Conservation (phyloP, 768 basidiomycete species). For the Chalciporus chontae region DNA sequence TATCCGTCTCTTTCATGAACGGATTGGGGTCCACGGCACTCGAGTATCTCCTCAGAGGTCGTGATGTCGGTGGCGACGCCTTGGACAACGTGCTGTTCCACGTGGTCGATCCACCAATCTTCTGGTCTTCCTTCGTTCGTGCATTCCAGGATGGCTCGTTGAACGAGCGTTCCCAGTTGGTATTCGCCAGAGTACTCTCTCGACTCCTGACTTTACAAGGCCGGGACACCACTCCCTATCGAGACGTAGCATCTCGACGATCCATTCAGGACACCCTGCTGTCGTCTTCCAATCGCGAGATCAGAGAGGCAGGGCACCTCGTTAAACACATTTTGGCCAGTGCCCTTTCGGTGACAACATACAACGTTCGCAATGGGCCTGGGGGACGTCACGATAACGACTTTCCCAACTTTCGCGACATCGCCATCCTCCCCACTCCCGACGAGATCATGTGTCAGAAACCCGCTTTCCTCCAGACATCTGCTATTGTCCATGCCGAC, state of each 20-base stretch:
- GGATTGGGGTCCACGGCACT: too few species aligned
- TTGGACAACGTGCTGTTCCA: too few species aligned
- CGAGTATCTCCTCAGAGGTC: too few species aligned
- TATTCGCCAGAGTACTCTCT: constrained; percentile 45
- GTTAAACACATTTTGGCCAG: too few species aligned
- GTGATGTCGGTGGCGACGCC: too few species aligned
- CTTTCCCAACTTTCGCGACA: constrained; percentile 50
- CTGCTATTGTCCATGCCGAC: constrained; percentile 1
- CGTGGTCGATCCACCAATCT: too few species aligned
- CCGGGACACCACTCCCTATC: constrained; percentile 32
- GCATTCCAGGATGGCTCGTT: background rate
- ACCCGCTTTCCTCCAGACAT: constrained; percentile 24
- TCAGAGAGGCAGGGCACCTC: too few species aligned
- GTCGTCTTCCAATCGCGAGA: too few species aligned
- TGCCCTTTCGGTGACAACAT: too few species aligned
- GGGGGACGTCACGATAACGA: constrained; percentile 69
- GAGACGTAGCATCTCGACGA: constrained; percentile 30
- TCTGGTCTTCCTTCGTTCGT: too few species aligned
- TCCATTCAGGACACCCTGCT: constrained; percentile 18
- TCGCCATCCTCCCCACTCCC: constrained; percentile 56
- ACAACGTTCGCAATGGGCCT: constrained; percentile 25
- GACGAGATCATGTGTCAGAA: constrained; percentile 47
- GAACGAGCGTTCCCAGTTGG: background rate
- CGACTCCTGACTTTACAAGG: constrained; percentile 39
- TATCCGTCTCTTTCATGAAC: too few species aligned